Base-by-base conservation (phyloP, 345 rosid genomes). In the Gossypium arboreum region DNA sequence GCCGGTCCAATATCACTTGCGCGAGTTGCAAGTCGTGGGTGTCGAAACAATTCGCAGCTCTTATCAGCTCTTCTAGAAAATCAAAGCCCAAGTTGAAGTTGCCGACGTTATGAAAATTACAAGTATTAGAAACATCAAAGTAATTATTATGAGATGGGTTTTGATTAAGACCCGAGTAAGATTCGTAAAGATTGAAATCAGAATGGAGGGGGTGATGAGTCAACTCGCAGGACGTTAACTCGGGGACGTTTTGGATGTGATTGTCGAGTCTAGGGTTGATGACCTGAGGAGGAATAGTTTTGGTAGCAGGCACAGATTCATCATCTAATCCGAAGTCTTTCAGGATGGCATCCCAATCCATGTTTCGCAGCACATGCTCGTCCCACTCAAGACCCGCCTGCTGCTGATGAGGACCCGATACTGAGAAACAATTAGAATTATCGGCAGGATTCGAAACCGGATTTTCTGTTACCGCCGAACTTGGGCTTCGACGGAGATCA, bases 281-380 rank as follows among this genome's bases (percentile, higher is more conserved):
- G n/a, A 76, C 18, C 54, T 81, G 47, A 71, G 81, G 51, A 69
- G 39, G 15, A 52, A 18, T 74, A 43, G 44, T 63, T 54, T 66
- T 69, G 64, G 79, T 58, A 2, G 84, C 66, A 29, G 84, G 81
- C 25, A 87, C 76, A 20, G 90, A 87, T 43, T 94, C 94, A 10
- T 88, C 89, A 16, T 90, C 88, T 44, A 91, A 73, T 10, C 88
- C 97, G 50, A 93, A 70, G 29, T 95, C 99, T 57, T 80, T 84
- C 93, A 95, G 89, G 77, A 91, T 83, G 8, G 94, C 86, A 59
- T 95, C 99, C 98, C 96, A 95, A 70, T 93, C 98, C 86, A 92
- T 84, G 70, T 43, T 76, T 51, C 89, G 94, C 59, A 90, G 82
- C 17, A 85, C 86, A 61, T 88, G 89, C 55, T 92, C 97, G 57